Percentiles rank a stretch among this genome's conserved stretches.
Evolutionary conservation across 305 asterid genomes (phyloP).

Genomic region (Fraxinus sp.): DNA sequence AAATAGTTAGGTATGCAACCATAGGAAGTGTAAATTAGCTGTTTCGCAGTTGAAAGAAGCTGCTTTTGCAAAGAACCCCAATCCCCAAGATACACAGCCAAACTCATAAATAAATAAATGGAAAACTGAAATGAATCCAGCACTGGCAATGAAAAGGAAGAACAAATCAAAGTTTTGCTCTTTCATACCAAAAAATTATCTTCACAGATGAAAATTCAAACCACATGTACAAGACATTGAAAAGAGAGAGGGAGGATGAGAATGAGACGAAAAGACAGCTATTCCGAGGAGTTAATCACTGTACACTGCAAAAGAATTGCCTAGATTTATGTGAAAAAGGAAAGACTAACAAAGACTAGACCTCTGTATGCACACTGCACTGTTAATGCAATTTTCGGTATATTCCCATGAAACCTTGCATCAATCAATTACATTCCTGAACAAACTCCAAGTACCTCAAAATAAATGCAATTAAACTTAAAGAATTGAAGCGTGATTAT

Average conservation of each 20-base stretch:
- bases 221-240: neutral
- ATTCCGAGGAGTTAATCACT: constrained; percentile 11
- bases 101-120: neutral
- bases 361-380: constrained; percentile 17
- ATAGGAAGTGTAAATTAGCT: neutral
- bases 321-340: constrained; percentile 31
- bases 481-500: neutral
- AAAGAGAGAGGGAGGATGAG: neutral
- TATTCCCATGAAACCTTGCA: constrained; percentile 36
- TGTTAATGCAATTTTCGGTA: constrained; percentile 22
- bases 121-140: neutral
- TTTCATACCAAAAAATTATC: neutral
- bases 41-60: neutral
- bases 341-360: constrained; percentile 30
- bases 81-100: neutral
- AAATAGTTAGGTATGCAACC: neutral
- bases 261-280: neutral
- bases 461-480: constrained; percentile 2
- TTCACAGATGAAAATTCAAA: neutral
- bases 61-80: neutral
- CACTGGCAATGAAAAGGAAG: neutral
- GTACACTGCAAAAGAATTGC: constrained; percentile 21
- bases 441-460: constrained; percentile 29
- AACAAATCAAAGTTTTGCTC: neutral
- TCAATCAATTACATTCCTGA: constrained; percentile 30